Base-by-base conservation (phyloP, 2,329 filamentous ascomycete species). In the Penicillium capsulatum region DNA sequence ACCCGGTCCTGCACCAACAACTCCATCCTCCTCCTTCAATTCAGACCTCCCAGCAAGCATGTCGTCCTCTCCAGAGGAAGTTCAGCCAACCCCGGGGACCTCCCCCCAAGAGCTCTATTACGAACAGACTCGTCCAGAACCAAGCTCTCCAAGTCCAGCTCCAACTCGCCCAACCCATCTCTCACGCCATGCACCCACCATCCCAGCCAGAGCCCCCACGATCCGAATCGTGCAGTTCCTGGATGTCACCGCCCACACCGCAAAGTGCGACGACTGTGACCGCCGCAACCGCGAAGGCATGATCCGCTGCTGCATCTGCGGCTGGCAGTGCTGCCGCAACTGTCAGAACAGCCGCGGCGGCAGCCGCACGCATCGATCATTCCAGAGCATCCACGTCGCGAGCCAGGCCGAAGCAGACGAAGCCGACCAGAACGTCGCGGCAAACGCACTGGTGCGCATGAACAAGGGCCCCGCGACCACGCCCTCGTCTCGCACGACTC, bases 211-310 rank as follows among this genome's bases (percentile, higher is more conserved):
- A n/a, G n/a, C n/a, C 14, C 29, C 4, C n/a, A 31, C n/a, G 2
- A 15, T 31, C 7, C n/a, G n/a, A 4, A 22, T 17, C 8, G 42
- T 38, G 2, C 20, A 38, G 7, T 66, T 65, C 45, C 46, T 45
- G n/a, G 35, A 48, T 6, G 43, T 66, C 10, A 34, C 37, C 4
- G 59, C 60, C 7, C 58, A 60, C 38, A 67, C 63, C 0, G 63
- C 61, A 1, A 65, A 65, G 41, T 68, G 65, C 35, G 65, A 68
- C 35, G 26, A 58, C 2, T 68, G 65, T 48, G 57, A 61, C 26
- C 33, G 36, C 1, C 56, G 63, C 29, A 67, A 67, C 36, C 49
- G 31, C n/a, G 31, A 42, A 1, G 60, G 54, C 2, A 55, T 67
- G 45, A 50, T 50, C 16, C 61, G 63, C 9, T 68, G 65, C 35